Evolutionary conservation across 805 yeast species (phyloP), one percentile per base, ranked within the genome.

Genomic region (Suhomyces canberraensis): DNA sequence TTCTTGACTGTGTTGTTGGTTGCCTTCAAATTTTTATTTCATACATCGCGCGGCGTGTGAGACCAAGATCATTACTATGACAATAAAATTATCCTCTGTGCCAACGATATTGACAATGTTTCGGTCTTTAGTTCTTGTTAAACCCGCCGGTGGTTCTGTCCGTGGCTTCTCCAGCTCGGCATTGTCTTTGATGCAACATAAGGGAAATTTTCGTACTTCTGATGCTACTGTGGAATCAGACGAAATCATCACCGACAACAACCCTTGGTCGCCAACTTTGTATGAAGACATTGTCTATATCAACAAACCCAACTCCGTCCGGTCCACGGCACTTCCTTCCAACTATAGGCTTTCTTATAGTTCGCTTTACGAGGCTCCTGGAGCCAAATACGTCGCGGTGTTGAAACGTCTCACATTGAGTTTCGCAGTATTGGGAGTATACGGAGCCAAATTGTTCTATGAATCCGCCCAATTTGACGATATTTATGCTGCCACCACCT

Each of bases 341-440:
- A 68, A 78, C 17, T 73, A 54, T 40, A 60, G 87, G 35, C 60
- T 79, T 4, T 78, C 84, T 2, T 73, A 78, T 48, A 69, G 67
- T 41, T 83, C 90, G 3, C 47, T 84, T 17, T 84, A 84, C 48
- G 75, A 69, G 33, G 78, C 84, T 0, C 87, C 89, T 0, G 68
- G 79, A 2, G 66, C 77, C 6, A 72, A 75, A 31, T 79, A 80
- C 39, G 78, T 82, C 2, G 76, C 84, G 2, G 68, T 80, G 37
- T 64, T 81, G 30, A 83, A 81, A 48, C 57, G 88, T 44, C 64
- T 81, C 38, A 66, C 84, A 2, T 49, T 83, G 8, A 82, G 84
- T 17, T 75, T 81, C 48, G 77, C 79, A 2, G 70, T 73, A 0
- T 53, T 79, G 19, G 88, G 88, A 0, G 52, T 75, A 3, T 78